Conservation (phyloP, 176 grass and related monocot genomes). For the Alloteropsis semialata region DNA sequence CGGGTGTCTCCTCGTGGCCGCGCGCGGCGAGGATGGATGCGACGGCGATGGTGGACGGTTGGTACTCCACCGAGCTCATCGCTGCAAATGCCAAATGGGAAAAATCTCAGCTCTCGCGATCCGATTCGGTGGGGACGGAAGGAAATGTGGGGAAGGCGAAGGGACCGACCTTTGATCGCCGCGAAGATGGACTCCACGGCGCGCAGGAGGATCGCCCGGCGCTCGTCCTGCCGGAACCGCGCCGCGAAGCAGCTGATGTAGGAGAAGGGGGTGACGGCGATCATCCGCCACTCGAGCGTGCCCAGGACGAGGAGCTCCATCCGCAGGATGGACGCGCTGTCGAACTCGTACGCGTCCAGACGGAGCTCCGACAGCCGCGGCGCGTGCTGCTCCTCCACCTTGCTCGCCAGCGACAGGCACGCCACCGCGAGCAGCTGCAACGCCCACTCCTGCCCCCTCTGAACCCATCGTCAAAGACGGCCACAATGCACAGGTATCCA, state of each 20-base stretch:
- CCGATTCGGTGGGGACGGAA: neutral
- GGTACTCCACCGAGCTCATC: slow-evolving; percentile 61
- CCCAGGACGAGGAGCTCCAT: slow-evolving; percentile 87
- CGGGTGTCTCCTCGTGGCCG: slow-evolving; percentile 22
- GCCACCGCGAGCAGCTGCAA: slow-evolving; percentile 69
- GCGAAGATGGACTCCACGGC: slow-evolving; percentile 61
- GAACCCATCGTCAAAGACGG: neutral
- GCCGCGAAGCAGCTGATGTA: slow-evolving; percentile 69
- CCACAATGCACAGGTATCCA: slow-evolving; percentile 6
- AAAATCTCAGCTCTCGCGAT: neutral
- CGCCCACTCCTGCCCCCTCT: slow-evolving; percentile 70
- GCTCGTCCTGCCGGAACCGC: slow-evolving; percentile 39
- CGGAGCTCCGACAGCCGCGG: slow-evolving; percentile 59
- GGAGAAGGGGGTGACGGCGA: slow-evolving; percentile 68
- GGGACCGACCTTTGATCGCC: slow-evolving; percentile 44
- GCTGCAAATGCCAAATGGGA: slow-evolving; percentile 21
- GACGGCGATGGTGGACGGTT: slow-evolving; percentile 60
- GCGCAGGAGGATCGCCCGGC: slow-evolving; percentile 38
- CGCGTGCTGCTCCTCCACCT: slow-evolving; percentile 71
- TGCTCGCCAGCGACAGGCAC: slow-evolving; percentile 82
- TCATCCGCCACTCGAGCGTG: slow-evolving; percentile 76
- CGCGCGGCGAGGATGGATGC: slow-evolving; percentile 62
- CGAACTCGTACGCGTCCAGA: slow-evolving; percentile 38
- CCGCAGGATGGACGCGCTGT: slow-evolving; percentile 42
- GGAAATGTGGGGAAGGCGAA: no score